These are phyloP conservation scores for Ganoderma meredithae DNA, from an alignment of 1,284 basidiomycete species.

Conservation along the genomic window DNA sequence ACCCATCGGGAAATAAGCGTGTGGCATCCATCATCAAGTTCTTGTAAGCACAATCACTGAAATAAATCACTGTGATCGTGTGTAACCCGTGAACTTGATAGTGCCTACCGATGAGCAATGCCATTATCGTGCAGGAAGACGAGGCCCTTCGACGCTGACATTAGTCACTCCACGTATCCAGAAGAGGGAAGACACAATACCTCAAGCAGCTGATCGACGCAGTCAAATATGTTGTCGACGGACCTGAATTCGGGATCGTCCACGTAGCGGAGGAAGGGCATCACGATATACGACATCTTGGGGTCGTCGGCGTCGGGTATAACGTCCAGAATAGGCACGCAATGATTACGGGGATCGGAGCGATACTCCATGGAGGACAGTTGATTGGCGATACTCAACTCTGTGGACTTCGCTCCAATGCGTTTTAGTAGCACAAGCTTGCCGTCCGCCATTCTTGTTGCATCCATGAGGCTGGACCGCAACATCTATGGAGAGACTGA, in stretches of 20 bases:
- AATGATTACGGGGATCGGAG: constrained; percentile 40
- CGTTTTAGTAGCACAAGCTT: constrained; percentile 39
- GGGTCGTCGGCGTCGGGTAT: constrained; percentile 33
- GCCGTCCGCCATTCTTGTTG: constrained; percentile 36
- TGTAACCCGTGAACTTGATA: neutral
- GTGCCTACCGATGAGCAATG: constrained; percentile 37
- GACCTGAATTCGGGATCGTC: constrained; percentile 35
- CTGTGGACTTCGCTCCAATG: constrained; percentile 27
- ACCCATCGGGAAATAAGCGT: constrained; percentile 35
- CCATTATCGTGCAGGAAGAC: constrained; percentile 37
- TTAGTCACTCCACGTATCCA: too few relatives aligned
- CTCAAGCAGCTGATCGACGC: constrained; percentile 38
- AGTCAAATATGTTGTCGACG: constrained; percentile 39
- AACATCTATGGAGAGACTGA: neutral
- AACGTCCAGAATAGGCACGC: constrained; percentile 43
- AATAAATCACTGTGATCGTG: neutral
- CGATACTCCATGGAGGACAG: constrained; percentile 25
- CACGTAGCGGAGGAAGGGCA: constrained; percentile 40
- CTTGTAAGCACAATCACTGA: constrained; percentile 33
- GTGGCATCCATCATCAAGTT: constrained; percentile 41
- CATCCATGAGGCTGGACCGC: constrained; percentile 37
- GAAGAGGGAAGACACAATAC: constrained; percentile 23
- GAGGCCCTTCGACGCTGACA: constrained; percentile 31
- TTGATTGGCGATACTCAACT: constrained; percentile 33
- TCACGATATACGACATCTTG: constrained; percentile 36